Conservation (phyloP, 345 rosid species). For the Syzygium grande region DNA sequence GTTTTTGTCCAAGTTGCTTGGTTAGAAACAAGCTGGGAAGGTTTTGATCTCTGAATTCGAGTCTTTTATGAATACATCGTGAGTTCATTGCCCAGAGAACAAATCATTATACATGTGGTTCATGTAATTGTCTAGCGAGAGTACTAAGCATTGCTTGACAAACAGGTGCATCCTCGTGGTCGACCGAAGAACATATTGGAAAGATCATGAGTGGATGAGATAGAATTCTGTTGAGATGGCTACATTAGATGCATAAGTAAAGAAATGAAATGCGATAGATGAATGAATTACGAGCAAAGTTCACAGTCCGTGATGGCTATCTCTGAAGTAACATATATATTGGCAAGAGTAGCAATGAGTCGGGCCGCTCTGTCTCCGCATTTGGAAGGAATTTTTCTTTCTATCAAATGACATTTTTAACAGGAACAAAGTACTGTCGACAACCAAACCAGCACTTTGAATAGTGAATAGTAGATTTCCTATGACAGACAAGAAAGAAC, state of each 20-base stretch:
- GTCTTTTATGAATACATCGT: background rate
- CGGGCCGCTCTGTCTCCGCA: background rate
- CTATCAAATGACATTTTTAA: background rate
- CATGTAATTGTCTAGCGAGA: background rate
- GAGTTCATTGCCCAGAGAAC: background rate
- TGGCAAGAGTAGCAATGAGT: background rate
- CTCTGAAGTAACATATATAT: background rate
- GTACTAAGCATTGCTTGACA: background rate
- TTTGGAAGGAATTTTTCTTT: background rate
- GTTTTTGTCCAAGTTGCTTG: background rate
- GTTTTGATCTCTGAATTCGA: background rate
- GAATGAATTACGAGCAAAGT: too few species aligned
- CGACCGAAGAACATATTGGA: too few species aligned
- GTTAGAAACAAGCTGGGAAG: background rate
- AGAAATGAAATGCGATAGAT: too few species aligned
- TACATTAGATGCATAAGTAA: too few species aligned
- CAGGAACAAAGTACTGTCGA: background rate
- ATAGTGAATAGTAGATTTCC: background rate
- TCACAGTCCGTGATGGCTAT: background rate
- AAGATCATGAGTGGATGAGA: too few species aligned
- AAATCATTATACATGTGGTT: background rate
- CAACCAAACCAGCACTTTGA: background rate
- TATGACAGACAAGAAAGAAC: background rate
- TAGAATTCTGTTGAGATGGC: too few species aligned
- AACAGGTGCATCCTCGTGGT: too few species aligned